Evolutionary conservation across 129 eudicot species (phyloP).

Genomic region (Centaurea solstitialis): DNA sequence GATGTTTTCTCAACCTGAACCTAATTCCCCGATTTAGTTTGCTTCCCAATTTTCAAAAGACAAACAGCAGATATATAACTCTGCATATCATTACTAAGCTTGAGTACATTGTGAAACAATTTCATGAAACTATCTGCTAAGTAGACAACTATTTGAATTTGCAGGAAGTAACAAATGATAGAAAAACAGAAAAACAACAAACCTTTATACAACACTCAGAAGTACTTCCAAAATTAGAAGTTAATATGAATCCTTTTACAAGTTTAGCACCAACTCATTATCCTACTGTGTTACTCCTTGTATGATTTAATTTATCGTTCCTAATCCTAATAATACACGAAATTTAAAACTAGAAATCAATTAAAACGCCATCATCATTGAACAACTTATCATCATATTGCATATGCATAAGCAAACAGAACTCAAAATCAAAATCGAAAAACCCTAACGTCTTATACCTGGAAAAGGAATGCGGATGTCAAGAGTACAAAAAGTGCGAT

Average conservation of each 20-base stretch:
- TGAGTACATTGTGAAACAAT: neutral
- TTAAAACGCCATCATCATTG: neutral
- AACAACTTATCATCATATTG: neutral
- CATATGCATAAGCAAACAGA: neutral
- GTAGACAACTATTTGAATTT: neutral
- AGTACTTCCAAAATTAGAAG: neutral
- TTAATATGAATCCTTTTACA: neutral
- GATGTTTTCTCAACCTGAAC: slow-evolving; percentile 3
- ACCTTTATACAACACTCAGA: neutral
- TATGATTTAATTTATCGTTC: neutral
- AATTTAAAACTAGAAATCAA: neutral
- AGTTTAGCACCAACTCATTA: neutral
- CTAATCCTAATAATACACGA: neutral
- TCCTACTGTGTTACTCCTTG: neutral
- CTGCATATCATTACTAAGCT: neutral
- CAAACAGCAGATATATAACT: neutral
- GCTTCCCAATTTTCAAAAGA: neutral
- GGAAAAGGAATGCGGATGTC: slow-evolving; percentile 91
- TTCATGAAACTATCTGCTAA: neutral
- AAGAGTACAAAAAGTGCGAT: slow-evolving; percentile 71
- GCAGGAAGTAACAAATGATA: too few species aligned
- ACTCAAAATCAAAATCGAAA: neutral
- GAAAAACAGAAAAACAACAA: too few species aligned
- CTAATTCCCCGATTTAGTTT: neutral
- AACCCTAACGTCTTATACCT: slow-evolving; percentile 43